Conservation (phyloP, 805 yeast genomes). For the Saccharomycopsis fodiens region DNA sequence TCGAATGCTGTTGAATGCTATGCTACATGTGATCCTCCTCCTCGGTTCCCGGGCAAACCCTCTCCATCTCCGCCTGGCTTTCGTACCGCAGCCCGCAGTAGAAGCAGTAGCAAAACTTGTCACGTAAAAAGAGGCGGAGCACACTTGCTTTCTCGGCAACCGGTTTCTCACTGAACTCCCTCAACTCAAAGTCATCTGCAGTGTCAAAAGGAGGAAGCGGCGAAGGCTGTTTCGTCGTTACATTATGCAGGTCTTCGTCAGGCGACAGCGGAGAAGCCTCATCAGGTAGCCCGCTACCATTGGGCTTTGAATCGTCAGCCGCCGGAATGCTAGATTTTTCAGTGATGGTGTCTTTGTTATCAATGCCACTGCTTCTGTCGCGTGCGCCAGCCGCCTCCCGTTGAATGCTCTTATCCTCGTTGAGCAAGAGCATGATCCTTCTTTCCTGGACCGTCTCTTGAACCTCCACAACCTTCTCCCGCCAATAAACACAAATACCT, state of each 20-base stretch:
- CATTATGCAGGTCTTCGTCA: too few species aligned
- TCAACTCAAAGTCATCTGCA: neutral
- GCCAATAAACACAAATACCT: neutral
- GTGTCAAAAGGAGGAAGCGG: too few species aligned
- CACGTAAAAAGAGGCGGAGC: neutral
- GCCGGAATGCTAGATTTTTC: too few species aligned
- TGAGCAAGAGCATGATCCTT: neutral
- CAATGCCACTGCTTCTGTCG: too few species aligned
- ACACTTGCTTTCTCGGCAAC: neutral
- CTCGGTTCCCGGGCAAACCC: constrained; percentile 1
- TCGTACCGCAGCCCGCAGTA: neutral
- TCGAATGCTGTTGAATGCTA: too few species aligned
- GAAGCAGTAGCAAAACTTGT: neutral
- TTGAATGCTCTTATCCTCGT: too few species aligned
- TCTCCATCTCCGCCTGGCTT: neutral
- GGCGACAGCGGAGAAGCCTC: too few species aligned
- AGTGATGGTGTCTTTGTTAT: too few species aligned
- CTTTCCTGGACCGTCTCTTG: neutral
- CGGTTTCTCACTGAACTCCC: neutral
- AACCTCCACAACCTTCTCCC: neutral
- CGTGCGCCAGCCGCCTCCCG: too few species aligned
- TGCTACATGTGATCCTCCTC: constrained; percentile 5
- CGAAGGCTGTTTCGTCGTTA: too few species aligned
- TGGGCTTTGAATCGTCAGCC: too few species aligned
- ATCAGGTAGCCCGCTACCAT: too few species aligned